phyloP scores from a whole-genome alignment of 2,329 filamentous ascomycete genomes.

The Onygenales sp. region DNA sequence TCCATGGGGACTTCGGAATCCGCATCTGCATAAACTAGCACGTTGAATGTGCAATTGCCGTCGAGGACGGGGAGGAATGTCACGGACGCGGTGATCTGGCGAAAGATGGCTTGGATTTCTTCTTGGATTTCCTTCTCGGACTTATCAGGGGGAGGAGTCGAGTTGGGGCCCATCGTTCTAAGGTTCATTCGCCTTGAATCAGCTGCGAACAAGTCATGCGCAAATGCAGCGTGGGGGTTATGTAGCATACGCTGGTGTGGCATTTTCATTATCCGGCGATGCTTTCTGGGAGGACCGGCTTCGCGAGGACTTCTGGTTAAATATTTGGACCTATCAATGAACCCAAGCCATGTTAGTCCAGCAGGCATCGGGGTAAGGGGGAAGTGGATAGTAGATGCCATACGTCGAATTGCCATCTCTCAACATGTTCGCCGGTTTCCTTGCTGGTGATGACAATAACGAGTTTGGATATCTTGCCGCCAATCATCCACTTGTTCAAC shows the following conservation, averaged over 20 bases:
- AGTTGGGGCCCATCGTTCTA: slow-evolving; percentile 8
- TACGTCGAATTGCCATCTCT: slow-evolving; percentile 97
- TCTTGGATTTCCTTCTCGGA: slow-evolving; percentile 88
- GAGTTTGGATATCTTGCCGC: slow-evolving; percentile 92
- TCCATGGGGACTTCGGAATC: slow-evolving; percentile 95
- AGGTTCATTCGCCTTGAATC: background rate
- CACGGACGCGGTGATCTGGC: slow-evolving; percentile 94
- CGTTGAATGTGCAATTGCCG: slow-evolving; percentile 96
- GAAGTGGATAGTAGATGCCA: slow-evolving; percentile 18
- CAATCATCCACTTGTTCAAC: slow-evolving; percentile 94
- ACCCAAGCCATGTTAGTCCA: background rate
- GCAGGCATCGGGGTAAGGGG: background rate
- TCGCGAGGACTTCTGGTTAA: slow-evolving; percentile 44
- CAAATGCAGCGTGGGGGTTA: background rate
- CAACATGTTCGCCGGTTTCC: slow-evolving; percentile 90
- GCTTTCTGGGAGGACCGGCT: slow-evolving; percentile 36
- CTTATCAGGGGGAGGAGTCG: slow-evolving; percentile 51
- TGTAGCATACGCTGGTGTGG: slow-evolving; percentile 41
- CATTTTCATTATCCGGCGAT: slow-evolving; percentile 59
- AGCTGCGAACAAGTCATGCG: background rate
- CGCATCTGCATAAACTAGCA: slow-evolving; percentile 93
- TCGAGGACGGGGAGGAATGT: slow-evolving; percentile 91
- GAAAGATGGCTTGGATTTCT: slow-evolving; percentile 93
- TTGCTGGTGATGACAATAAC: slow-evolving; percentile 96
- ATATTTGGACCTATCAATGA: slow-evolving; percentile 44